phyloP scores from a whole-genome alignment of 73 alveolate species.

The Paramecium biaurelia region DNA sequence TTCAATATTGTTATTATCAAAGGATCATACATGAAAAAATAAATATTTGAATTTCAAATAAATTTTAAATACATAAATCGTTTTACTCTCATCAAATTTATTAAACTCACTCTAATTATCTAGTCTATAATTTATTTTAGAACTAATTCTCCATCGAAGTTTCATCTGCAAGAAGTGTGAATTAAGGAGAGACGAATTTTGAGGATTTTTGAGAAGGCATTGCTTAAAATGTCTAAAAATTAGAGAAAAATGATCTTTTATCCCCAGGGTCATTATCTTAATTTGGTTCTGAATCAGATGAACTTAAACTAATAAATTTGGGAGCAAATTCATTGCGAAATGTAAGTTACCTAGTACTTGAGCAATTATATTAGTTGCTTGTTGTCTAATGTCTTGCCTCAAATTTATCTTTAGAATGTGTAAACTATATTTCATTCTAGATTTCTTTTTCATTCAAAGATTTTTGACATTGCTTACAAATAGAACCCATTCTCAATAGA shows the following conservation, averaged over 20 bases:
- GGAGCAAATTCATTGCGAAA: neutral
- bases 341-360: neutral
- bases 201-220: neutral
- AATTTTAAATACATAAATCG: neutral
- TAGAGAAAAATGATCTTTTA: neutral
- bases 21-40: neutral
- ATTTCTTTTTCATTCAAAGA: neutral
- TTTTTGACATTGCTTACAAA: neutral
- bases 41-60: neutral
- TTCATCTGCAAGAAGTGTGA: neutral
- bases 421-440: neutral
- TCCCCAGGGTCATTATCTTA: neutral
- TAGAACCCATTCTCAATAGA: neutral
- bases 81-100: neutral
- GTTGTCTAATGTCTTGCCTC: neutral
- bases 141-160: neutral
- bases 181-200: neutral
- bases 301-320: neutral
- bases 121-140: neutral
- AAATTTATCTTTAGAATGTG: neutral
- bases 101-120: neutral
- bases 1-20: neutral
- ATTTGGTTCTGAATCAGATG: neutral
- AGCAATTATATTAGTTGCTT: neutral
- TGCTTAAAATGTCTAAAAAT: neutral